Conservation (phyloP, 768 basidiomycete species). For the Tylopilus rubrobrunneus region DNA sequence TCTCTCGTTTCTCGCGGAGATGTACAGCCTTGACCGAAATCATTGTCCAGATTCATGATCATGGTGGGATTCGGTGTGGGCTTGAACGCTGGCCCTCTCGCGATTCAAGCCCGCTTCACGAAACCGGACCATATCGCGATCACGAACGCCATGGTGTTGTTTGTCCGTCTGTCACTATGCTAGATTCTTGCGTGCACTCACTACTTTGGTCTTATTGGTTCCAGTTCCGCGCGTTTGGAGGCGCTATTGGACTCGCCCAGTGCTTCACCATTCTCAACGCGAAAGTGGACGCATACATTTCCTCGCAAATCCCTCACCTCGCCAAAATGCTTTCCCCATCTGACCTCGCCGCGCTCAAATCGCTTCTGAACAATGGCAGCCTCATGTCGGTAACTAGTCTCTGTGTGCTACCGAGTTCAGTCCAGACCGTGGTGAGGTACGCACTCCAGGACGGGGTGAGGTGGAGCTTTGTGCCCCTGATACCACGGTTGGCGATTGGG, state of each 20-base stretch:
- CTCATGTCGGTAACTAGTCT: conserved; percentile 5
- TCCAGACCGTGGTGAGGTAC: conserved; percentile 34
- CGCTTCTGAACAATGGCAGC: conserved; percentile 21
- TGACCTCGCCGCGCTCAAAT: conserved; percentile 27
- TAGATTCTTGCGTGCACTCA: neutral
- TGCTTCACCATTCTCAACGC: conserved; percentile 46
- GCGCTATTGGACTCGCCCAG: conserved; percentile 51
- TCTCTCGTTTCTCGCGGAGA: neutral
- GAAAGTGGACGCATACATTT: conserved; percentile 37
- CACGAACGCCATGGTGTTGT: conserved; percentile 41
- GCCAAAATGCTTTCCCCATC: conserved; percentile 28
- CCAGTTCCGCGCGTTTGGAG: conserved; percentile 47
- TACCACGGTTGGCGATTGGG: conserved; percentile 44
- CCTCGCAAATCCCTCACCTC: conserved; percentile 10
- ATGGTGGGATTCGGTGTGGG: conserved; percentile 45
- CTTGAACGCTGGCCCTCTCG: conserved; percentile 35
- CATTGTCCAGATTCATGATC: conserved; percentile 36
- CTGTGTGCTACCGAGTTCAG: too few species aligned
- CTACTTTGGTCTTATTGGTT: neutral
- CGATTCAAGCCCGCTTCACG: conserved; percentile 44
- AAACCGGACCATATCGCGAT: conserved; percentile 41
- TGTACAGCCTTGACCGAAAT: neutral
- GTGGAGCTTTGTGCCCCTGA: conserved; percentile 44
- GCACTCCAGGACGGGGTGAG: conserved; percentile 41
- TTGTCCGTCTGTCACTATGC: conserved; percentile 32